These are phyloP conservation scores for Sordariomycetes sp. DNA, from an alignment of 2,329 filamentous ascomycete genomes.

Conservation along the genomic window DNA sequence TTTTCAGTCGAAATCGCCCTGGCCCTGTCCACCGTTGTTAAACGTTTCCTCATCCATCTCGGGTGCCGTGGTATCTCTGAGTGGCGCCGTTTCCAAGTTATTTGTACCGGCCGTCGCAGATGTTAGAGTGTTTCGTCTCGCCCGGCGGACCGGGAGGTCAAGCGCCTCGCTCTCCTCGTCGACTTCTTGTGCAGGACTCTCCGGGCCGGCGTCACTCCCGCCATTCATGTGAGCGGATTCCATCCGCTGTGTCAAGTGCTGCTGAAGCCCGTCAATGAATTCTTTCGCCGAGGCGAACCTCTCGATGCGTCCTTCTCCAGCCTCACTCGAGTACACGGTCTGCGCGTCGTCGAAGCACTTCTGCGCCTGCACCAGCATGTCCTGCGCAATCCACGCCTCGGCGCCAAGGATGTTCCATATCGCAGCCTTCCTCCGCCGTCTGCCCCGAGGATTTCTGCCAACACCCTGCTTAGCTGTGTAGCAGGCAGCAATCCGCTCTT, in stretches of 20 bases:
- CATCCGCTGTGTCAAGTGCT: constrained; percentile 35
- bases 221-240: constrained; percentile 17
- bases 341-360: constrained; percentile 63
- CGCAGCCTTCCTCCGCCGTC: constrained; percentile 71
- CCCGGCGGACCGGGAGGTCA: constrained; percentile 39
- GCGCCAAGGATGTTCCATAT: constrained; percentile 80
- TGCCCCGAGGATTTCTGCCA: constrained; percentile 57
- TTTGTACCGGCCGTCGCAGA: constrained; percentile 1
- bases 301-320: constrained; percentile 37
- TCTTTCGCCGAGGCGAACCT: constrained; percentile 38
- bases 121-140: constrained; percentile 28
- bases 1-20: constrained; percentile 13
- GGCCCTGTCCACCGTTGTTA: constrained; percentile 5
- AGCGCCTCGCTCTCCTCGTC: constrained; percentile 46
- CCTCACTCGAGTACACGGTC: constrained; percentile 39
- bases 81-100: constrained; percentile 5
- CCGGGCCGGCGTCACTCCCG: constrained; percentile 13
- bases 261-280: constrained; percentile 41
- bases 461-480: constrained; percentile 64
- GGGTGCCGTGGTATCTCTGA: background rate
- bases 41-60: background rate
- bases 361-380: constrained; percentile 69
- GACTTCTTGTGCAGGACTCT: constrained; percentile 28
- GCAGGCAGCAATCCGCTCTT: constrained; percentile 76
- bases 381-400: constrained; percentile 71